A percentile compares a stretch with the other conserved stretches of the same genome.
These are phyloP conservation scores for Fusarium burgessii DNA, from an alignment of 2,329 filamentous ascomycete species.

Conservation along the genomic window DNA sequence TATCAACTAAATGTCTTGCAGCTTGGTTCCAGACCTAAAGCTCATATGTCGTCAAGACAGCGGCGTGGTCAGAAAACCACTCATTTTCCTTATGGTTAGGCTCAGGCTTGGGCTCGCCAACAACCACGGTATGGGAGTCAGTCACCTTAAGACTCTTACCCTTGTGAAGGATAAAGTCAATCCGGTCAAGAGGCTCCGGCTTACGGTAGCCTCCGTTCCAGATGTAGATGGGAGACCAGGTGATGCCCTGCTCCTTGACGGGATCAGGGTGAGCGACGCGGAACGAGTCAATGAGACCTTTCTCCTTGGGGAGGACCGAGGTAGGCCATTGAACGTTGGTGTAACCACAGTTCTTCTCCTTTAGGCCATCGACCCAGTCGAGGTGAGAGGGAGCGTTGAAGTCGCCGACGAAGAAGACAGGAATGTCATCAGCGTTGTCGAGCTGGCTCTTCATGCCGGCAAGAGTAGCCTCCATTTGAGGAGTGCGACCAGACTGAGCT, in stretches of 20 bases:
- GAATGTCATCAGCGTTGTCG: constrained; percentile 47
- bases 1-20: background rate
- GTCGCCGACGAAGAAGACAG: constrained; percentile 56
- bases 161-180: constrained; percentile 58
- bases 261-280: constrained; percentile 54
- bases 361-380: constrained; percentile 53
- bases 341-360: constrained; percentile 53
- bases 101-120: constrained; percentile 50
- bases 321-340: constrained; percentile 54
- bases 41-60: constrained; percentile 49
- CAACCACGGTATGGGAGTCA: constrained; percentile 49
- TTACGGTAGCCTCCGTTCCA: constrained; percentile 50
- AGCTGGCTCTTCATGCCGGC: constrained; percentile 50
- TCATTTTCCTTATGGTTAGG: constrained; percentile 55
- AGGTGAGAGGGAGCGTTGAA: constrained; percentile 60
- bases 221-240: constrained; percentile 57
- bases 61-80: constrained; percentile 58
- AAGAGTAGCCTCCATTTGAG: constrained; percentile 53
- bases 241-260: constrained; percentile 48
- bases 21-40: constrained; percentile 22
- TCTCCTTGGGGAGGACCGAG: constrained; percentile 50
- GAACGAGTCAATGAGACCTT: constrained; percentile 56
- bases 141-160: constrained; percentile 49
- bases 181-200: constrained; percentile 57
- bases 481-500: constrained; percentile 52